Conservation (phyloP, 2,329 filamentous ascomycete species). For the Penicillium sp. region DNA sequence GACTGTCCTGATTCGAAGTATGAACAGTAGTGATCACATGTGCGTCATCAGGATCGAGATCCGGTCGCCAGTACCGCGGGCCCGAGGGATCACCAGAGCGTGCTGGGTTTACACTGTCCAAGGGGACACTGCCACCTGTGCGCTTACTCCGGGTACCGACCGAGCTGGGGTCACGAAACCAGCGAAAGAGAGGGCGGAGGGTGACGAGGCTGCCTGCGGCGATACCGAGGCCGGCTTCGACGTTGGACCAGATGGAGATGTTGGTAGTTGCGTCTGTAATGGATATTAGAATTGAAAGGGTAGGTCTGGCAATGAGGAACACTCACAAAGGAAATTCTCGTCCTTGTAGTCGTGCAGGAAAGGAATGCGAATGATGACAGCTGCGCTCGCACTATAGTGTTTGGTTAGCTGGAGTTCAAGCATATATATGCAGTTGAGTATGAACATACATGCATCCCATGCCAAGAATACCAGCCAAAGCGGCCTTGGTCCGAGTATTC, state of each 20-base stretch:
- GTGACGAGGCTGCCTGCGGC: constrained; percentile 52
- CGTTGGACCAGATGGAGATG: constrained; percentile 45
- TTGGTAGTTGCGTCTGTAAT: constrained; percentile 33
- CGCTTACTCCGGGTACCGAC: constrained; percentile 25
- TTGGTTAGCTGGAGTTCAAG: not conserved
- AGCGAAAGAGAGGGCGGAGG: constrained; percentile 50
- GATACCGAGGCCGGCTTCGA: constrained; percentile 43
- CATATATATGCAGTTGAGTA: not conserved
- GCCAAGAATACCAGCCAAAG: constrained; percentile 55
- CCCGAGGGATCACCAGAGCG: constrained; percentile 16
- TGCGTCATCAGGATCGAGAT: constrained; percentile 28
- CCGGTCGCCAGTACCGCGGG: constrained; percentile 34
- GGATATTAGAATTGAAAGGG: constrained; percentile 8
- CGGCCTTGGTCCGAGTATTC: constrained; percentile 52
- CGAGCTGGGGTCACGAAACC: constrained; percentile 32
- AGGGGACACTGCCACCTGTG: constrained; percentile 29
- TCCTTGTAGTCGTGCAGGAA: constrained; percentile 36
- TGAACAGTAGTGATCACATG: constrained; percentile 32
- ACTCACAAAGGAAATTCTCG: constrained; percentile 36
- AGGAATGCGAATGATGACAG: constrained; percentile 39
- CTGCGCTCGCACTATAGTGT: constrained; percentile 34
- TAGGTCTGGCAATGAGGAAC: not conserved
- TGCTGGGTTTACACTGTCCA: constrained; percentile 30
- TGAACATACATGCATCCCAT: constrained; percentile 54
- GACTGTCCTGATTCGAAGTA: constrained; percentile 26